Base-by-base conservation (phyloP, 305 asterid species). In the Rubia tinctorum region DNA sequence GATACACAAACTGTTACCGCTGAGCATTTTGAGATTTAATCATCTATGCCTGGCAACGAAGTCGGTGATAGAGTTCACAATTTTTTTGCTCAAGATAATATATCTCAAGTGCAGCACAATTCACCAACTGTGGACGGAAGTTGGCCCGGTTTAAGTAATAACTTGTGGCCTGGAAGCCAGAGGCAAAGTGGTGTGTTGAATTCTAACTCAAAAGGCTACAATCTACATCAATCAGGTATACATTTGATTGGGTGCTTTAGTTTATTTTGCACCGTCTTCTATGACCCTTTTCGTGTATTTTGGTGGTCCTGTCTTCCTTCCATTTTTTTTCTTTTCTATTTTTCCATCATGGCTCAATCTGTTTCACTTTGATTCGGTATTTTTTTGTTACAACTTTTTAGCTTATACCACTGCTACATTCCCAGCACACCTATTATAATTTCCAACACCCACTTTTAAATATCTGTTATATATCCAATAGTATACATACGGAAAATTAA, bases 11-110 rank as follows among this genome's bases (percentile, higher is more conserved):
- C 71, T 51, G 30, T 73, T 45, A 73, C 73, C 62, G 44, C 68
- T 20, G 74, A 73, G 74, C 69, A 68, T 39, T 49, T 77, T 69
- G 74, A 71, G 80, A 71, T 69, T 77, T 68, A 76, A 81, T 82
- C 88, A 91, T 89, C 98, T 83, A 94, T 94, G 98, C 98, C 98
- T 90, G 99, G 99, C 79, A 90, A 91, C 89, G 96, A 85, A 85
- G 84, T 81, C 75, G 96, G 97, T 76, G 98, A 92, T 72, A 86
- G 97, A 88, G 96, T 92, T 83, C 98, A 92, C 95, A 94, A 94
- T 86, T 91, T 92, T 81, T 94, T 92, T 78, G 93, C 93, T 0
- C 98, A 87, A 83, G 97, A 90, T 77, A 88, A 82, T 80, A 74
- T 86, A 60, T 83, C 83, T 18, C 97, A 82, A 83, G 97, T 85